Evolutionary conservation across 257 asterid species (phyloP), one percentile per base, ranked within the genome.

Genomic region (Nicotiana paniculata): DNA sequence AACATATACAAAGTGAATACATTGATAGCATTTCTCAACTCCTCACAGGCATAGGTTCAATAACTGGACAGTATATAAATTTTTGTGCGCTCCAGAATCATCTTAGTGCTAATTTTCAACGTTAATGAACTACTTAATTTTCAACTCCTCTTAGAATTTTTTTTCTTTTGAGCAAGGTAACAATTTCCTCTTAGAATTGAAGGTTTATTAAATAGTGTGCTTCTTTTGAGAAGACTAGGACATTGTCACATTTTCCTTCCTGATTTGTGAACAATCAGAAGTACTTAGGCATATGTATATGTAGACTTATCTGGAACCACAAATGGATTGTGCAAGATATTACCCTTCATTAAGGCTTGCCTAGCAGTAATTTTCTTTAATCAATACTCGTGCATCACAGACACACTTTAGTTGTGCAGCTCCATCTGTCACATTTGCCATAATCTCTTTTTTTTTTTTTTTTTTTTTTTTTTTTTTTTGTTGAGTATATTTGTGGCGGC

Each of bases 1-100:
- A 74, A 74, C 26, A 57, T 74, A 74, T 74, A 74, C 79, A 26
- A 74, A 48, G 62, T 74, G 62, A 46, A 46, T 68, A 70, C 11
- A 70, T 68, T 37, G 58, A 43, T 43, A 43, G 58, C 58, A 70
- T 21, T 43, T 39, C 58, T 70, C 35, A 21, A 70, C 61, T 46
- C 39, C 79, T 72, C 61, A 13, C 24, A 43, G 37, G 61, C 61
- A 46, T 46, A 46, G 61, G 61, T 46, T 72, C 35, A 46, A 72
- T 74, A 74, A 24, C 62, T 21, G 9, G 51, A 12, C 79, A 46
- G n/a, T 18, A 26, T 48, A 48, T 48, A 74, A 21, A 12, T 48
- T 74, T 74, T 74, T 74, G 24, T 26, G 16, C 43, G 6, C 79
- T 53, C 43, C 62, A 74, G 2, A 21, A 48, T 48, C 51, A 48